Conservation (phyloP, 139 green algal genomes). For the Medakamo hakoo region DNA sequence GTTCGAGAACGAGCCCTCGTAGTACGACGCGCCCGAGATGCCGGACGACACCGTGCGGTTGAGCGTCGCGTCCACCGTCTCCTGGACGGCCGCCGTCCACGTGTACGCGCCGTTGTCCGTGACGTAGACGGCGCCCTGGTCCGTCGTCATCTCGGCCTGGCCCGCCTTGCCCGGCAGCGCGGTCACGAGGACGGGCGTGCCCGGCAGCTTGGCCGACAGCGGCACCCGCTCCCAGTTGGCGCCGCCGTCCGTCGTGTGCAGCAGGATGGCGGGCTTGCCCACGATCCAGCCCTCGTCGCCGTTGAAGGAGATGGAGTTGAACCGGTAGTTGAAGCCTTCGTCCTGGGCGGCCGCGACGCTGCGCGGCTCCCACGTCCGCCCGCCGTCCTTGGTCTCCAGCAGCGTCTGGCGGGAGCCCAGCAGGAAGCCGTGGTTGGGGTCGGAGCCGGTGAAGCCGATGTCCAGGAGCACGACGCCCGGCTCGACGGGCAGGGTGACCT, state of each 20-base stretch:
- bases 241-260: slow-evolving; percentile 88
- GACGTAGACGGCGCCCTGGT: slow-evolving; percentile 95
- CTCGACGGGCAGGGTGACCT: slow-evolving; percentile 66
- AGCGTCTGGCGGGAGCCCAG: slow-evolving; percentile 92
- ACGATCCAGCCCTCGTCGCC: slow-evolving; percentile 96
- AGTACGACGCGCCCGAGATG: slow-evolving; percentile 93
- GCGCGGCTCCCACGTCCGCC: slow-evolving; percentile 75
- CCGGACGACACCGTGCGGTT: slow-evolving; percentile 75
- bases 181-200: slow-evolving; percentile 60
- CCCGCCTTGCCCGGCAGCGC: slow-evolving; percentile 43
- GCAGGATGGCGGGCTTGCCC: slow-evolving; percentile 94
- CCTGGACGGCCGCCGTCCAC: slow-evolving; percentile 92
- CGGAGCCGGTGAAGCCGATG: slow-evolving; percentile 71
- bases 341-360: slow-evolving; percentile 41
- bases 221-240: slow-evolving; percentile 91
- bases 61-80: slow-evolving; percentile 96
- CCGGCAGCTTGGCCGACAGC: slow-evolving; percentile 82
- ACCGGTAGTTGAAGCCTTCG: slow-evolving; percentile 83
- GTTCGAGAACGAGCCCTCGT: slow-evolving; percentile 91
- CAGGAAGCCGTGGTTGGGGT: slow-evolving; percentile 91
- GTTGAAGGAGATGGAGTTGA: slow-evolving; percentile 91
- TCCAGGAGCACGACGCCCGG: slow-evolving; percentile 89
- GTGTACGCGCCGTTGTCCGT: slow-evolving; percentile 85
- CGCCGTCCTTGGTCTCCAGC: slow-evolving; percentile 91
- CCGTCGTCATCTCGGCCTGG: slow-evolving; percentile 91